Base-by-base conservation (phyloP, 768 basidiomycete species). In the Lentinula sp. region DNA sequence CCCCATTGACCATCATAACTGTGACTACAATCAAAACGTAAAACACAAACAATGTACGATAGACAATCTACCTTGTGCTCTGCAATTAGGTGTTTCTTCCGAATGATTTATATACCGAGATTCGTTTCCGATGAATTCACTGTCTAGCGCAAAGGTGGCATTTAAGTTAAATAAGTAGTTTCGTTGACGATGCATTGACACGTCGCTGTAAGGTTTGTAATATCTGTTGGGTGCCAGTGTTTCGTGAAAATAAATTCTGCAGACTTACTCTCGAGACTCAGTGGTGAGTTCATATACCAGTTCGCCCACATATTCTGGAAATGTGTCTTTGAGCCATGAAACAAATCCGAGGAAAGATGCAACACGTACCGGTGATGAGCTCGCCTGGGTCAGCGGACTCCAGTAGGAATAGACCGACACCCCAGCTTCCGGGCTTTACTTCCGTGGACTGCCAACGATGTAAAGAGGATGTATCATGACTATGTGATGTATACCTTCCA, bases 51-150 rank as follows among this genome's bases (percentile, higher is more conserved):
- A 48, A 48, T 16, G 16, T 15, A 49, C 16, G 13, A 13, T n/a
- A 45, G 18, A 16, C 50, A 23, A 7, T 76, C 32, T 64, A 85
- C 85, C 76, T 59, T 61, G 65, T 0, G 84, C 83, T 1, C 62
- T 54, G 61, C 81, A 82, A 65, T 86, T 90, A 3, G 72, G 68
- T 16, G 49, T 63, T 54, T 61, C 65, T 20, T 74, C 72, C 16
- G 53, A 55, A 60, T 91, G 89, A 65, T 92, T 88, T 57, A 91
- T 83, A 65, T 84, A 90, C 13, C 88, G 77, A n/a, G 87, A 76
- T 43, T 78, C 75, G 61, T 90, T 90, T 4, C 87, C 88, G 0
- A 74, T 79, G 39, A 73, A 76, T 16, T 78, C 70, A 35, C 82
- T 74, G 67, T 91, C 90, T n/a, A 90, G 66, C 7, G 77, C 73